A percentile compares a stretch with the other conserved stretches of the same genome.
phyloP scores from a whole-genome alignment of 345 rosid genomes.

The Boechera divaricarpa region DNA sequence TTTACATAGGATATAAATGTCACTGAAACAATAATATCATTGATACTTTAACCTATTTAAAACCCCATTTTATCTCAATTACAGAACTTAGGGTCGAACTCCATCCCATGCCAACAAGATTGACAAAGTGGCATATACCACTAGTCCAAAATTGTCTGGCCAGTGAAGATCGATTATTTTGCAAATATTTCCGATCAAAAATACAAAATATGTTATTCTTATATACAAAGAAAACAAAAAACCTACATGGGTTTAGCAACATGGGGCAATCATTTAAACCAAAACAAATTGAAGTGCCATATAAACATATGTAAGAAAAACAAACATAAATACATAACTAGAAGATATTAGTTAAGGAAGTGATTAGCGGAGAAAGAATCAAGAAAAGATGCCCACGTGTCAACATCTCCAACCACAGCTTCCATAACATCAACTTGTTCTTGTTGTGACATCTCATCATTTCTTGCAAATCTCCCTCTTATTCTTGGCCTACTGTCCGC shows the following conservation, averaged over 20 bases:
- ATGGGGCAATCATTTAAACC: conserved; percentile 25
- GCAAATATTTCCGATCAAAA: not conserved
- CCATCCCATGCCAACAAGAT: not conserved
- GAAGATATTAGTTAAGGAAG: conserved; percentile 45
- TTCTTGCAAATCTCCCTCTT: conserved; percentile 90
- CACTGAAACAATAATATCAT: too few relatives aligned
- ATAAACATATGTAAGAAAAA: conserved; percentile 22
- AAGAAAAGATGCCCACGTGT: conserved; percentile 71
- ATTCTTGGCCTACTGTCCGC: conserved; percentile 97
- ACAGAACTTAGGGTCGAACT: not conserved
- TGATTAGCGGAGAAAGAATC: conserved; percentile 63
- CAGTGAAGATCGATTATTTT: not conserved
- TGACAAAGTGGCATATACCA: conserved; percentile 1
- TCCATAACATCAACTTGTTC: conserved; percentile 48
- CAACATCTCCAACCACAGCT: conserved; percentile 66
- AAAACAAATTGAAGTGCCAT: conserved; percentile 36
- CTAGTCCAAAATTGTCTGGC: not conserved
- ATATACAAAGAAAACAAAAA: conserved; percentile 39
- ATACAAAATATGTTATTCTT: conserved; percentile 31
- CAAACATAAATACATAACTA: conserved; percentile 3
- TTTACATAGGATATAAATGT: too few relatives aligned
- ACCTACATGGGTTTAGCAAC: conserved; percentile 30
- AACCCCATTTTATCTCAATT: not conserved
- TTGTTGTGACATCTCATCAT: conserved; percentile 67
- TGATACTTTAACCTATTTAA: not conserved